Conservation (phyloP, 805 yeast genomes). For the Wickerhamomyces chaumierensis region DNA sequence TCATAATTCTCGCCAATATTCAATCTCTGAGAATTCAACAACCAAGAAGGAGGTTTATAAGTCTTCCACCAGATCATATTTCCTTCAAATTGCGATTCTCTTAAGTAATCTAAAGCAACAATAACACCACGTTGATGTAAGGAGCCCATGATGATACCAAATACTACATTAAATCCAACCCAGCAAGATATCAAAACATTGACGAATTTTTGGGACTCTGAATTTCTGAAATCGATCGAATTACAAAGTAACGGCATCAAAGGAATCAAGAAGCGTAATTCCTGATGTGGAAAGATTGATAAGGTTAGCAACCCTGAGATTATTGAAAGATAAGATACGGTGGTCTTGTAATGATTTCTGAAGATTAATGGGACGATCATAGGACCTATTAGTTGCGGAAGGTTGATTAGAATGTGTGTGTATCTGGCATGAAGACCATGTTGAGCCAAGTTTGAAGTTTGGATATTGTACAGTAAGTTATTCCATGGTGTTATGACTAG, state of each 20-base stretch:
- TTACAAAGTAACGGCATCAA: constrained; percentile 58
- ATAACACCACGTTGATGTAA: constrained; percentile 88
- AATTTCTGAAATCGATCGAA: constrained; percentile 36
- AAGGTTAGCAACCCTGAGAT: constrained; percentile 50
- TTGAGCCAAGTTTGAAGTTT: constrained; percentile 41
- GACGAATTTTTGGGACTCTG: constrained; percentile 8
- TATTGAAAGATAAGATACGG: constrained; percentile 49
- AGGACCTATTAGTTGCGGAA: constrained; percentile 83
- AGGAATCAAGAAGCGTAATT: constrained; percentile 78
- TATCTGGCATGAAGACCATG: constrained; percentile 83
- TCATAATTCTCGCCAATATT: constrained; percentile 15
- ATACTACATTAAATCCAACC: constrained; percentile 49
- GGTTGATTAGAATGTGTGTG: constrained; percentile 62
- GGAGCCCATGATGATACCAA: constrained; percentile 63
- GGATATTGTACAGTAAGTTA: constrained; percentile 61
- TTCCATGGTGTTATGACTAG: constrained; percentile 60
- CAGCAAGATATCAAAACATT: constrained; percentile 28
- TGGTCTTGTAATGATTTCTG: constrained; percentile 21
- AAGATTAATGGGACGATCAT: constrained; percentile 33
- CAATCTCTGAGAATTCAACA: constrained; percentile 27
- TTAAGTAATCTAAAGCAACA: constrained; percentile 41
- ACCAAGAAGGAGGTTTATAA: constrained; percentile 88
- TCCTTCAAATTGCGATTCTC: constrained; percentile 18
- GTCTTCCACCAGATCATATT: constrained; percentile 85
- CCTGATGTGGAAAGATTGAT: constrained; percentile 85